These are phyloP conservation scores for Aspergillus eucalypticola DNA, from an alignment of 2,329 filamentous ascomycete genomes.

Conservation along the genomic window DNA sequence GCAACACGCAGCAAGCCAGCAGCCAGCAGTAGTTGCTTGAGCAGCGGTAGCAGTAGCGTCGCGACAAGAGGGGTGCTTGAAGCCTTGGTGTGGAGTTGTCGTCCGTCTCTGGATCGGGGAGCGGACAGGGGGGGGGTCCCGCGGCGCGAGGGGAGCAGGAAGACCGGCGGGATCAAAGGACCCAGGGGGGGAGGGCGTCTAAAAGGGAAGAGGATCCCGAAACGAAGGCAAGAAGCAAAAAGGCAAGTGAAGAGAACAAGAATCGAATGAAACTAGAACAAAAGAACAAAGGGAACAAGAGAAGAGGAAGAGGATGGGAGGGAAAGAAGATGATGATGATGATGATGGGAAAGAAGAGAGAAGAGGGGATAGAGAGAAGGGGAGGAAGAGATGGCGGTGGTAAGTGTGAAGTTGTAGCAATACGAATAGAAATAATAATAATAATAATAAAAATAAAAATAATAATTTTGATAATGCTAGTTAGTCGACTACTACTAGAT, in stretches of 20 bases:
- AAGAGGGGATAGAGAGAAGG: neutral
- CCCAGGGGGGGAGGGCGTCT: conserved; percentile 17
- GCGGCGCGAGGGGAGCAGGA: conserved; percentile 23
- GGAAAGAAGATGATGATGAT: neutral
- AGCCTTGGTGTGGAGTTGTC: conserved; percentile 20
- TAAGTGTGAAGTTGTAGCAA: neutral
- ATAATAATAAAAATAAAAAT: neutral
- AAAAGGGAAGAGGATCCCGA: conserved; percentile 20
- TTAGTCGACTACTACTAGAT: neutral
- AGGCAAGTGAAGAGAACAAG: conserved; percentile 10
- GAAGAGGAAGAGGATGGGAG: conserved; percentile 7
- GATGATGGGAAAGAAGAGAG: neutral
- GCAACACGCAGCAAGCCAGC: conserved; percentile 5
- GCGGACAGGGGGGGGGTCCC: conserved; percentile 28
- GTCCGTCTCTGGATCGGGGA: conserved; percentile 21
- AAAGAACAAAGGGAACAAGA: conserved; percentile 8
- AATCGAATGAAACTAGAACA: conserved; percentile 3
- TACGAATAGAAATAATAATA: neutral
- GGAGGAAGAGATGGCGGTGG: neutral
- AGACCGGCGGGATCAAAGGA: conserved; percentile 18
- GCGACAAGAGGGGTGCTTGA: conserved; percentile 21
- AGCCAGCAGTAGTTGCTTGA: conserved; percentile 5
- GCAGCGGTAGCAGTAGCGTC: conserved; percentile 15
- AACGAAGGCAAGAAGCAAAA: conserved; percentile 14
- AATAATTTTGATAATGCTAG: neutral